Conservation (phyloP, 202 grass and related monocot genomes). For the Hordeum pubiflorum region DNA sequence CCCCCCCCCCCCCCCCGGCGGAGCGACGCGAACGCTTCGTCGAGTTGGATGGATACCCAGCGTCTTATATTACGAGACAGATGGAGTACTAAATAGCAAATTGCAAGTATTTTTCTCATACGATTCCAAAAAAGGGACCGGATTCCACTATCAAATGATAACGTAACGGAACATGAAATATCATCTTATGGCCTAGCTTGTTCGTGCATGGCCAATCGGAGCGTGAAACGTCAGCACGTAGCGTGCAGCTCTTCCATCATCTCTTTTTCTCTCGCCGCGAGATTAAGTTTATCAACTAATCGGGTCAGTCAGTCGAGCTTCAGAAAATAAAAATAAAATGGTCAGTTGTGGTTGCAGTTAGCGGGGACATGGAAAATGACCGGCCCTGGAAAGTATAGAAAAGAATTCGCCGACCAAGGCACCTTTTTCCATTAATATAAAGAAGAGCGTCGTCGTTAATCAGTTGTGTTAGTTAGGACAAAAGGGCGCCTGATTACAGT, state of each 20-base stretch:
- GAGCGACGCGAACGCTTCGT: too few species aligned
- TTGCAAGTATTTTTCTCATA: too few species aligned
- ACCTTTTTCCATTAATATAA: not conserved
- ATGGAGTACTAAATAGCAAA: too few species aligned
- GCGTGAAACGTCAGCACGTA: not conserved
- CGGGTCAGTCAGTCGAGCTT: not conserved
- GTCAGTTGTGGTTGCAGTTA: slow-evolving; percentile 2
- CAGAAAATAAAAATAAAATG: not conserved
- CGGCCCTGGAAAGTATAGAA: not conserved
- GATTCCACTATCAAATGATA: too few species aligned
- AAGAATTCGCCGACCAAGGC: slow-evolving; percentile 18
- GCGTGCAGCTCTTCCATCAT: not conserved
- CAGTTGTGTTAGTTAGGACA: not conserved
- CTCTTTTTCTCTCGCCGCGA: not conserved
- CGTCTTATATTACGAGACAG: too few species aligned
- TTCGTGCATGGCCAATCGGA: not conserved
- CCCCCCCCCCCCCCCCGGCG: too few species aligned
- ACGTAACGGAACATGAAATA: too few species aligned
- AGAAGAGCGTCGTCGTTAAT: not conserved
- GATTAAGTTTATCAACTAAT: not conserved
- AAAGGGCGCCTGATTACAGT: not conserved
- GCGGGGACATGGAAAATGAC: slow-evolving; percentile 31
- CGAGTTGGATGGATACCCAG: too few species aligned
- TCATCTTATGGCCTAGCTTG: not conserved
- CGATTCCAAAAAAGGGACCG: too few species aligned